Conservation (phyloP, 1,284 basidiomycete species). For the Vanrija humicola region DNA sequence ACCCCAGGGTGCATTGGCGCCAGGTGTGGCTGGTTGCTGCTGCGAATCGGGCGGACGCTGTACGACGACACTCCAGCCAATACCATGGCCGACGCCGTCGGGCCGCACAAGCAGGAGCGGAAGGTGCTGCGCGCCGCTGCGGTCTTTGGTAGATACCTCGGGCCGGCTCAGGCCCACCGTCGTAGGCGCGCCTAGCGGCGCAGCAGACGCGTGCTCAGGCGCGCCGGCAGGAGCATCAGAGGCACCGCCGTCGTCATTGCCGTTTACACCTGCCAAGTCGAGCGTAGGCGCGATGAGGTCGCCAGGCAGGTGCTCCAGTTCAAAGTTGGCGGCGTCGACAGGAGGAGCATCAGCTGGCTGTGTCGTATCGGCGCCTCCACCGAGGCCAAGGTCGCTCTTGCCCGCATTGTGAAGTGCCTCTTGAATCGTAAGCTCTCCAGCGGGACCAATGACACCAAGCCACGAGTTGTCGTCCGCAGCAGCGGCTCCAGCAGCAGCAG, state of each 20-base stretch:
- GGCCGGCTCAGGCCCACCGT: no score
- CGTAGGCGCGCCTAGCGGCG: no score
- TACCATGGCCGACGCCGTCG: constrained; percentile 25
- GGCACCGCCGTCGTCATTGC: not conserved
- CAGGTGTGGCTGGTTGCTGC: not conserved
- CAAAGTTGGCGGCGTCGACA: not conserved
- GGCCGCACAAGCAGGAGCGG: constrained; percentile 26
- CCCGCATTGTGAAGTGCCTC: constrained; percentile 26
- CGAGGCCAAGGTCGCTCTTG: constrained; percentile 2
- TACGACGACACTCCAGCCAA: constrained; percentile 26
- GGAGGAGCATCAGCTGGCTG: not conserved
- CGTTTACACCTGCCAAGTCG: not conserved
- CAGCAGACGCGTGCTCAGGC: no score
- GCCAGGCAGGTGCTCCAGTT: constrained; percentile 1
- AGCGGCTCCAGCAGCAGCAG: not conserved
- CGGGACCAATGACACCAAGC: constrained; percentile 12
- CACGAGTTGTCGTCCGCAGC: constrained; percentile 5
- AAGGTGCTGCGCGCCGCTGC: not conserved
- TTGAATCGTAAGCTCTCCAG: constrained; percentile 27
- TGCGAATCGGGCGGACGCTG: not conserved
- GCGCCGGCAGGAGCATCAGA: not conserved
- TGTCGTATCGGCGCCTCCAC: not conserved
- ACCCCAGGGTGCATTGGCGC: not conserved
- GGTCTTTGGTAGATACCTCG: no score
- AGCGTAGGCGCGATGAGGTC: constrained; percentile 1